Evolutionary conservation across 202 grass and related monocot genomes (phyloP).

Genomic region (Bolboschoenoplectus hybrid): DNA sequence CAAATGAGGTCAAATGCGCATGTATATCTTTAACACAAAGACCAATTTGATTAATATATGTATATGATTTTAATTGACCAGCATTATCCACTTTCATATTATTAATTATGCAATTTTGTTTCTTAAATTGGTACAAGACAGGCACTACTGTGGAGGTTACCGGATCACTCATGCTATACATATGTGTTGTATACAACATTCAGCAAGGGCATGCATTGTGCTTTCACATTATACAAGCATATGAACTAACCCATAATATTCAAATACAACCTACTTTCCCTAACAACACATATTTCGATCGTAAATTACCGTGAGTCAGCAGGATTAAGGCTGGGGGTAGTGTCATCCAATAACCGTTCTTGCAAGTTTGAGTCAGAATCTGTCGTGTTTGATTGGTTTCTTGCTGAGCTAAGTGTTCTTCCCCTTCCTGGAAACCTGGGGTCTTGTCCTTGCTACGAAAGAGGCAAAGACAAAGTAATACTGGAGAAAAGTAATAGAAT

Average conservation of each 20-base stretch:
- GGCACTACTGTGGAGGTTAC: not conserved
- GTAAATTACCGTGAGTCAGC: conserved; percentile 70
- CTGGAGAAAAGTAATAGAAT: conserved; percentile 13
- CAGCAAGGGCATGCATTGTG: not conserved
- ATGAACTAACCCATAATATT: not conserved
- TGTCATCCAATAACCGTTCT: conserved; percentile 86
- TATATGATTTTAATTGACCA: not conserved
- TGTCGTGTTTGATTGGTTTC: conserved; percentile 53
- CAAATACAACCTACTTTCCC: not conserved
- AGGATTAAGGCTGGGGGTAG: conserved; percentile 52
- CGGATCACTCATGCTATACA: not conserved
- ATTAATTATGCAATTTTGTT: conserved; percentile 13
- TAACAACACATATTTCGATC: conserved; percentile 13
- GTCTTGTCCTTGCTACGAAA: conserved; percentile 75
- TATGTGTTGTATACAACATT: not conserved
- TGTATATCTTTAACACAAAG: not conserved
- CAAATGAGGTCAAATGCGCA: not conserved
- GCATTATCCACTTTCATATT: conserved; percentile 9
- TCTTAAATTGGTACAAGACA: not conserved
- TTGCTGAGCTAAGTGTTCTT: conserved; percentile 54
- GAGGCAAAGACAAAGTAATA: conserved; percentile 29
- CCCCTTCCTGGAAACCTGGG: conserved; percentile 91
- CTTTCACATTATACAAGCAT: not conserved
- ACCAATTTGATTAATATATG: not conserved
- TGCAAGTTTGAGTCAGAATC: conserved; percentile 75